A percentile compares a stretch with the other conserved stretches of the same genome.
Evolutionary conservation across 2,329 filamentous ascomycete species (phyloP).

Genomic region (Diaporthe longicolla): DNA sequence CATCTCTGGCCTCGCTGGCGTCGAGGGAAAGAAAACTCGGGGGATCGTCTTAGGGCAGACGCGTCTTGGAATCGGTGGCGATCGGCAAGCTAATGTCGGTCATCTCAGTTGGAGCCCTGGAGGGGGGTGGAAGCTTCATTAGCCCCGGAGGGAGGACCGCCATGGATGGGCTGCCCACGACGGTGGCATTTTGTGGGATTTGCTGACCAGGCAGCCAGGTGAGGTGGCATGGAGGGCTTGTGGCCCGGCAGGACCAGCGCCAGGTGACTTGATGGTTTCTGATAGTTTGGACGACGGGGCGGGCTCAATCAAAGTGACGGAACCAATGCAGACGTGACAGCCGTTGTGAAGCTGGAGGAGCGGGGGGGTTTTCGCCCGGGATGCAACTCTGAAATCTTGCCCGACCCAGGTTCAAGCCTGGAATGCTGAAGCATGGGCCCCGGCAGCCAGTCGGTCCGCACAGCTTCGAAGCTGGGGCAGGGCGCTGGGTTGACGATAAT

Average conservation of each 20-base stretch:
- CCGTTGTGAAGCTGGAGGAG: constrained; percentile 33
- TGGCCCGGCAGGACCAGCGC: background rate
- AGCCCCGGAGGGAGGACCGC: constrained; percentile 15
- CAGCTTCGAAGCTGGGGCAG: constrained; percentile 2
- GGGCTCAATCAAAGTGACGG: constrained; percentile 29
- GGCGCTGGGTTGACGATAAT: constrained; percentile 9
- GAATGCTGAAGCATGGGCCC: too few species aligned
- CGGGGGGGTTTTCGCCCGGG: constrained; percentile 32
- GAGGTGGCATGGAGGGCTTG: constrained; percentile 30
- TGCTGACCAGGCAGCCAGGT: constrained; percentile 3
- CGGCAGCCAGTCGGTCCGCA: too few species aligned
- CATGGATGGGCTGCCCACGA: background rate
- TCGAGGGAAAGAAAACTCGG: constrained; percentile 8
- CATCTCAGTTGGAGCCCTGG: constrained; percentile 29
- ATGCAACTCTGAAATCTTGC: constrained; percentile 41
- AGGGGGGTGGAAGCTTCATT: constrained; percentile 27
- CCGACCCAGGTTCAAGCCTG: constrained; percentile 25
- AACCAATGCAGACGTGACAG: constrained; percentile 34
- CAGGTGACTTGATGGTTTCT: constrained; percentile 31
- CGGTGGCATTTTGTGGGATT: constrained; percentile 8
- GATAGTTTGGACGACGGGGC: constrained; percentile 21
- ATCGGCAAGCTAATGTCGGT: constrained; percentile 34
- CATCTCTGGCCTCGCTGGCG: background rate
- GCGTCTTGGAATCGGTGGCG: constrained; percentile 32
- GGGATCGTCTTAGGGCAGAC: constrained; percentile 31